Conservation (phyloP, 2,329 filamentous ascomycete genomes). For the Aspergillus pseudoglaucus region DNA sequence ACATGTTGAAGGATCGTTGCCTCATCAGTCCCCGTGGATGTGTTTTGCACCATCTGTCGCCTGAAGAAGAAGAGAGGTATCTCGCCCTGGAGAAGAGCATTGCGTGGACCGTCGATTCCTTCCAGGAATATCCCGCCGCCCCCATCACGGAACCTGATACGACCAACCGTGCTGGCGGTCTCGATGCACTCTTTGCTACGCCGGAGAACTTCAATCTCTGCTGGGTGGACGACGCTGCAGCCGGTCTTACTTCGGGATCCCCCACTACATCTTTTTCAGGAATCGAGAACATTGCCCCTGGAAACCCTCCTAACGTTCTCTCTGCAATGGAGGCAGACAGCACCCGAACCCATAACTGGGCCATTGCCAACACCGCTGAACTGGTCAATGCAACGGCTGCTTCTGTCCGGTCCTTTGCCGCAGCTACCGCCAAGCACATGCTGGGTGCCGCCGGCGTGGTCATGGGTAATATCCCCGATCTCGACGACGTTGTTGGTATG, state of each 20-base stretch:
- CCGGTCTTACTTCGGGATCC: slow-evolving; percentile 20
- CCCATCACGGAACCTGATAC: slow-evolving; percentile 34
- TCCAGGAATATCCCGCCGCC: slow-evolving; percentile 33
- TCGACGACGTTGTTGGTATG: slow-evolving; percentile 38
- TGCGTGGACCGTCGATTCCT: slow-evolving; percentile 22
- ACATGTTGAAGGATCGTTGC: slow-evolving; percentile 35
- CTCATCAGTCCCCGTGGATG: slow-evolving; percentile 41
- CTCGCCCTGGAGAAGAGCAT: slow-evolving; percentile 39
- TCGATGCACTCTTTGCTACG: slow-evolving; percentile 39
- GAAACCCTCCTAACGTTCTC: slow-evolving; percentile 30
- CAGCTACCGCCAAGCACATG: slow-evolving; percentile 33
- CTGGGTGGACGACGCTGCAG: slow-evolving; percentile 35
- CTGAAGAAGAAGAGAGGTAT: slow-evolving; percentile 42
- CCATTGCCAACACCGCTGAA: slow-evolving; percentile 29
- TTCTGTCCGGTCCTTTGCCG: slow-evolving; percentile 29
- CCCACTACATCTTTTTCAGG: slow-evolving; percentile 15
- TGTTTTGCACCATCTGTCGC: slow-evolving; percentile 38
- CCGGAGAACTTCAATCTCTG: slow-evolving; percentile 41
- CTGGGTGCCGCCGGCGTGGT: slow-evolving; percentile 26
- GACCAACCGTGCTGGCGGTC: slow-evolving; percentile 39
- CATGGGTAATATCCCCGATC: slow-evolving; percentile 25
- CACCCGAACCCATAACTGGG: slow-evolving; percentile 32
- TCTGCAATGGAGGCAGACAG: slow-evolving; percentile 36
- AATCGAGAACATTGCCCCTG: slow-evolving; percentile 17
- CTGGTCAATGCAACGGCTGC: slow-evolving; percentile 30